These are phyloP conservation scores for Diaporthe caulivora DNA, from an alignment of 2,329 filamentous ascomycete genomes.

Conservation along the genomic window DNA sequence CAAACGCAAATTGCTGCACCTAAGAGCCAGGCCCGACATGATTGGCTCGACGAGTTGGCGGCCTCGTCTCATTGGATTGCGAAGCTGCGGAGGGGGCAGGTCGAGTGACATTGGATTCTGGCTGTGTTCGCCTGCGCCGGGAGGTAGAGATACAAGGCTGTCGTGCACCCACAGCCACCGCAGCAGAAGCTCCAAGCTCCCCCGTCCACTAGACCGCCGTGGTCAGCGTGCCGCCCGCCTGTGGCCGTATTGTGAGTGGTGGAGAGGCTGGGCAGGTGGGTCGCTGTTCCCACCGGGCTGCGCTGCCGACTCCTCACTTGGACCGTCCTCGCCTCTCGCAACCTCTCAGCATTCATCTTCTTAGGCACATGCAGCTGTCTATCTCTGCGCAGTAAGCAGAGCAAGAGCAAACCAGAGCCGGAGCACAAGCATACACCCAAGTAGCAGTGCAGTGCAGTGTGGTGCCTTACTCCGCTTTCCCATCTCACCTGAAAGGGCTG, in stretches of 20 bases:
- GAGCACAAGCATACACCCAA: no score
- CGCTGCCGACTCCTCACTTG: conserved; percentile 17
- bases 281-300: conserved; percentile 15
- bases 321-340: conserved; percentile 8
- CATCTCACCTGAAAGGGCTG: conserved; percentile 18
- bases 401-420: no score
- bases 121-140: accelerated
- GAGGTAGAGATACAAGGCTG: conserved; percentile 24
- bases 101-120: background rate
- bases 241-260: conserved; percentile 15
- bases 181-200: conserved; percentile 25
- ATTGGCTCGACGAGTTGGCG: conserved; percentile 6
- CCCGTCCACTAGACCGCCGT: conserved; percentile 18
- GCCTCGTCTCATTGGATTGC: conserved; percentile 28
- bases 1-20: conserved; percentile 22
- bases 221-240: conserved; percentile 27
- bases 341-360: conserved; percentile 13
- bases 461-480: conserved; percentile 24
- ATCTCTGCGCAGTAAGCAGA: background rate
- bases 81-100: background rate
- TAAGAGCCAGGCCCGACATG: background rate
- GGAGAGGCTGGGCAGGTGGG: conserved; percentile 18
- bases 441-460: background rate
- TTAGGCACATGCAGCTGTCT: background rate
- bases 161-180: conserved; percentile 21